Base-by-base conservation (phyloP, 768 basidiomycete species). In the Hygrocybe punicea region DNA sequence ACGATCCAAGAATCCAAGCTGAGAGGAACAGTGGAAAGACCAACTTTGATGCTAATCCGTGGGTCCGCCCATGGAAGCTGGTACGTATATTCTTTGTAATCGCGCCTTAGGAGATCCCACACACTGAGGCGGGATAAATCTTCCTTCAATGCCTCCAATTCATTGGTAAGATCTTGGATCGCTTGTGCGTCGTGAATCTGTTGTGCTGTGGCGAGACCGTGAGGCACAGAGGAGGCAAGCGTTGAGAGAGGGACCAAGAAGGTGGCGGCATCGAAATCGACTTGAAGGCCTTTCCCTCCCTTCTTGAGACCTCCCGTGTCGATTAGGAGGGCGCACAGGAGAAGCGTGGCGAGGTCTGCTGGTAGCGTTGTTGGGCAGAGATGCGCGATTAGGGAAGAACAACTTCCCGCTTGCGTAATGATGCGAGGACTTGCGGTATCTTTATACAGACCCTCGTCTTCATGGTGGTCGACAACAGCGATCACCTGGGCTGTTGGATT, bases 381-480 rank as follows among this genome's bases (percentile, higher is more conserved):
- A 1, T 37, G 51, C 19, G 57, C 51, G 23, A 82, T 68, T 54
- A 63, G 90, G 63, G 73, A 98, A 68, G 92, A 71, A 66, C 92
- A 93, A 59, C 90, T 93, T 2, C 96, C 97, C 0, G 80, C 81
- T 0, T 86, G 83, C 2, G 72, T 68, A 52, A 98, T 78, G 55
- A 83, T 71, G 19, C 95, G 82, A 2, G 89, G 87, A n/a, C 79
- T 70, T 0, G 84, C 84, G 1, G 76, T 81, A 53, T 81, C 78
- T 4, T 68, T 70, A 69, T 97, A 81, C 1, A 78, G 69, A 0
- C 79, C 77, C 65, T 98, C 95, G 69, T 99, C 96, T 14, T 78
- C 84, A 65, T 98, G 94, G 66, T 99, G 96, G 69, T 99, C 97
- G 24, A 98, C 74, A 53, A 98, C 77, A 2, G 88, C 86, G 0